phyloP scores from a whole-genome alignment of 2,329 filamentous ascomycete genomes.

The Hortaea werneckii region DNA sequence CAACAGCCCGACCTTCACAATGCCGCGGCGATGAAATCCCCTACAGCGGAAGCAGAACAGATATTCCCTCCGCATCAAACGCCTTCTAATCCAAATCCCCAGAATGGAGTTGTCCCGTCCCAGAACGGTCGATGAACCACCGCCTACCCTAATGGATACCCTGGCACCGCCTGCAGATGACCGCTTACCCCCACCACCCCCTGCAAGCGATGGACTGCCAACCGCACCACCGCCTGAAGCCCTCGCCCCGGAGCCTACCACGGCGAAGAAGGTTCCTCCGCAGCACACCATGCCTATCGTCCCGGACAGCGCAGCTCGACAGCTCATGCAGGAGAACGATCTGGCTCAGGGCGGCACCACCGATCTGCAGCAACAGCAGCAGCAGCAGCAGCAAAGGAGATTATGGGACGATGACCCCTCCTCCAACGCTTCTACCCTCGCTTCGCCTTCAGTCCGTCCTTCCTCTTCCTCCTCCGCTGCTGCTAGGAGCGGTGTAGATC shows the following conservation, averaged over 20 bases:
- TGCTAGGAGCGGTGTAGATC: no score
- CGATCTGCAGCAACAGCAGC: neutral
- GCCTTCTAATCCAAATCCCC: no score
- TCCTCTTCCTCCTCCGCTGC: no score
- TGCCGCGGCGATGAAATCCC: no score
- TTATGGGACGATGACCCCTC: neutral
- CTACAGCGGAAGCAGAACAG: no score
- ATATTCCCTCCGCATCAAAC: no score
- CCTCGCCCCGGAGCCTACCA: neutral
- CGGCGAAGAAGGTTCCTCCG: neutral
- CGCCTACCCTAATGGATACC: no score
- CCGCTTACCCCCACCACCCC: constrained; percentile 7
- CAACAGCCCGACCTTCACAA: no score
- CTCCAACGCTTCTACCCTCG: neutral
- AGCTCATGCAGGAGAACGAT: constrained; percentile 6
- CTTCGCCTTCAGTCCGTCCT: no score
- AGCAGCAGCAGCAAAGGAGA: neutral
- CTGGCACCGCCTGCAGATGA: neutral
- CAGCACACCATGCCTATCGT: neutral
- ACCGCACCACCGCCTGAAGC: neutral
- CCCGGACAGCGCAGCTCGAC: constrained; percentile 8
- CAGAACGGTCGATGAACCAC: no score
- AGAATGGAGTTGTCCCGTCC: no score
- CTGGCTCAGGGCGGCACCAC: neutral
- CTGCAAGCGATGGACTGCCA: neutral